Evolutionary conservation across 345 rosid genomes (phyloP).

Genomic region (Bruguiera sexangula): DNA sequence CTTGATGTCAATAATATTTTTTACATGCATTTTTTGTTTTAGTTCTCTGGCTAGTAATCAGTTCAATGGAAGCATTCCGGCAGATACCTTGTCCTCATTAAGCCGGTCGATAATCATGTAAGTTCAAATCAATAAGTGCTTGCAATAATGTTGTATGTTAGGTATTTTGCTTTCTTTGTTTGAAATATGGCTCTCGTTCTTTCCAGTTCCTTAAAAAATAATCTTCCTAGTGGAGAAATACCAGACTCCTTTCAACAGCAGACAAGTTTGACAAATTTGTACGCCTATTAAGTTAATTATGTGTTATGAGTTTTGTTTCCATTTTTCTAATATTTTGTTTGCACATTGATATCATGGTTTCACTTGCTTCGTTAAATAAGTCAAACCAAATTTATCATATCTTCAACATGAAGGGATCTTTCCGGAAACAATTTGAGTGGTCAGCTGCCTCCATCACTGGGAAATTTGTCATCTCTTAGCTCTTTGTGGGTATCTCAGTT

Average conservation of each 20-base stretch:
- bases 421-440: constrained; percentile 70
- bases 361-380: no score
- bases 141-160: neutral
- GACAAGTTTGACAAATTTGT: constrained; percentile 56
- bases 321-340: constrained; percentile 19
- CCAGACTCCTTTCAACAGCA: constrained; percentile 73
- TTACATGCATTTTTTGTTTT: constrained; percentile 15
- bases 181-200: constrained; percentile 4
- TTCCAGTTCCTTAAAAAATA: constrained; percentile 64
- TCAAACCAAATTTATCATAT: no score
- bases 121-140: constrained; percentile 27
- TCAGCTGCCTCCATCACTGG: constrained; percentile 70
- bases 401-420: constrained; percentile 53
- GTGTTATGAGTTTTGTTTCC: neutral
- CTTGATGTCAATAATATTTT: neutral
- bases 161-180: constrained; percentile 9
- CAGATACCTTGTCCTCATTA: constrained; percentile 31
- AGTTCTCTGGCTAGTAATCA: constrained; percentile 63
- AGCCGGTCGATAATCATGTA: constrained; percentile 53
- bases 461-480: constrained; percentile 57
- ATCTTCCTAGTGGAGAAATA: constrained; percentile 58
- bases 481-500: constrained; percentile 52
- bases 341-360: constrained; percentile 8
- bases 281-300: constrained; percentile 16
- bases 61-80: constrained; percentile 63